Evolutionary conservation across 2,329 filamentous ascomycete genomes (phyloP), one percentile per base, ranked within the genome.

Genomic region (Calonectria hongkongensis): DNA sequence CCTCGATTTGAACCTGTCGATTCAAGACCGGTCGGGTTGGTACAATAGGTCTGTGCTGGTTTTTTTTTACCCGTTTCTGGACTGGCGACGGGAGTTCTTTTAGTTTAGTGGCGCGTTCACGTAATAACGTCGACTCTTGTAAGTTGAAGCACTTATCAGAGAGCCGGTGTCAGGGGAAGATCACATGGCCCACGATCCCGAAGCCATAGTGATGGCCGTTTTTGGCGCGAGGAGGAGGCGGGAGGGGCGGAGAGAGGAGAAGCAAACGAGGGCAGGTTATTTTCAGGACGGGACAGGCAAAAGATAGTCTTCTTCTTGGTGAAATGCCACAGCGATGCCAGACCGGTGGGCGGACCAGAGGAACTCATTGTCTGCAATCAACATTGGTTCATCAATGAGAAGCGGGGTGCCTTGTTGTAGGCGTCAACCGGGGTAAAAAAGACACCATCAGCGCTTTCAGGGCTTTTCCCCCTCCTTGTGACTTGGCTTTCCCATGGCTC

Each of bases 381-480:
- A 16, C 69, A 68, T 68, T 75, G 71, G 58, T 63, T 66, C 54
- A 27, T 33, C 28, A 25, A 50, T 25, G 45, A 27, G 54, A 51
- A 66, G 76, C 71, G 63, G 76, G 76, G 76, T 66, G 63, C 16
- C 27, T 30, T 70, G 68, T 62, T 75, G 69, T 68, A 79, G 72
- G 45, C 71, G 75, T 78, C 56, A 76, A 58, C 75, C 75, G 76
- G 72, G 73, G 76, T 75, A 66, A 56, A 75, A 78, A 72, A 76
- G 76, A 71, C 74, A 79, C 64, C 73, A 78, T 74, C 60, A 63
- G 30, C 36, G 48, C 27, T 70, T 64, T 68, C 30, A 28, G n/a
- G 50, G 51, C 33, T 41, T 68, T 68, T 63, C 27, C 18, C n/a
- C 39, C 30, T 28, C 54, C 12, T 45, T 66, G 48, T 47, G 36